Conservation (phyloP, 768 basidiomycete species). For the Auriscalpium vulgare region DNA sequence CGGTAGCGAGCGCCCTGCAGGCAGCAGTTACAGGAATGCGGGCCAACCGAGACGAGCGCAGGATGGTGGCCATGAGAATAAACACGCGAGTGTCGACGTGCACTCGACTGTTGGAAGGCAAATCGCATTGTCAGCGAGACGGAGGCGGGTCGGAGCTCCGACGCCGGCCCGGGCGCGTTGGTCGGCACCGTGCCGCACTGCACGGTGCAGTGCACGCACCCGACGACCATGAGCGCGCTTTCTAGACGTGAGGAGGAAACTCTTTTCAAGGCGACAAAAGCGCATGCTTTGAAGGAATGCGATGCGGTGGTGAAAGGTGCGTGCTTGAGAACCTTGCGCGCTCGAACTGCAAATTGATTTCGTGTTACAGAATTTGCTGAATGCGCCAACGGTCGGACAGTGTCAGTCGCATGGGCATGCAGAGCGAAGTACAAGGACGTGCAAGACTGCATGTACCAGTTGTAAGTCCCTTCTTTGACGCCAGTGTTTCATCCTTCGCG, state of each 20-base stretch:
- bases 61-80: neutral
- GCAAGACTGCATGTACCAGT: conserved; percentile 74
- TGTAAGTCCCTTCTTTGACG: conserved; percentile 40
- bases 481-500: neutral
- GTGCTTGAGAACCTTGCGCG: neutral
- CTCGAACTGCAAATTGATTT: neutral
- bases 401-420: conserved; percentile 85
- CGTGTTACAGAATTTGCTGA: conserved; percentile 62
- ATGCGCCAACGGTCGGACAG: conserved; percentile 73
- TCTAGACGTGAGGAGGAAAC: conserved; percentile 86
- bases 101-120: neutral
- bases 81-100: neutral
- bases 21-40: neutral
- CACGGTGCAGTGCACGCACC: too few relatives aligned
- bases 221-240: conserved; percentile 60
- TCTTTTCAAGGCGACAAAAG: conserved; percentile 74
- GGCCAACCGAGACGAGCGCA: conserved; percentile 13
- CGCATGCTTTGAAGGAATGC: conserved; percentile 71
- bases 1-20: conserved; percentile 15
- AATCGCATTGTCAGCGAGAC: neutral
- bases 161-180: neutral
- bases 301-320: conserved; percentile 68
- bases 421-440: conserved; percentile 57
- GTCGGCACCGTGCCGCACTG: neutral
- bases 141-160: neutral